Percentiles rank a stretch among this genome's conserved stretches.
Conservation (phyloP, 2,329 filamentous ascomycete genomes). For the Fusarium ambrosium region DNA sequence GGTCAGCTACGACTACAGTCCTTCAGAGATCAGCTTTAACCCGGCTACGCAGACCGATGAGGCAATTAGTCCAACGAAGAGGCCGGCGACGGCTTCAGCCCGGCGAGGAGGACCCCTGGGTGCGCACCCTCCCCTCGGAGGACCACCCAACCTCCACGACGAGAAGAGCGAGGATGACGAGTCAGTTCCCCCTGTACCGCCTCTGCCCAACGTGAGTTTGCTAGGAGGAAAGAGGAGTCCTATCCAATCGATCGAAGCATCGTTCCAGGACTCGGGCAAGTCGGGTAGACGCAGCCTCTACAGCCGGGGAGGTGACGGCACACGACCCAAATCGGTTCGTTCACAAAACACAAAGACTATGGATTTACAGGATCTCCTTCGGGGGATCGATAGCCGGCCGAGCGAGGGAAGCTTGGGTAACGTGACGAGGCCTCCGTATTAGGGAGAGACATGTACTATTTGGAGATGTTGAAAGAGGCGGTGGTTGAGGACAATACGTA, state of each 20-base stretch:
- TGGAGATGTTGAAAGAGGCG: conserved; percentile 19
- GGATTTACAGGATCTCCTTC: conserved; percentile 64
- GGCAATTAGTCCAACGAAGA: conserved; percentile 49
- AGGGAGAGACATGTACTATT: conserved; percentile 30
- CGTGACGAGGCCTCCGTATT: conserved; percentile 65
- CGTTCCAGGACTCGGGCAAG: conserved; percentile 56
- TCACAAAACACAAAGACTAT: conserved; percentile 53
- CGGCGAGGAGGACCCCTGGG: conserved; percentile 57
- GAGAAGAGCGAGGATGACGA: conserved; percentile 52
- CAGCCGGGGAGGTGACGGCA: conserved; percentile 59
- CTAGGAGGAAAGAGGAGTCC: conserved; percentile 49
- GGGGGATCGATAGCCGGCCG: conserved; percentile 63
- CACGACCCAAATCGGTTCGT: conserved; percentile 51
- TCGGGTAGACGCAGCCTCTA: conserved; percentile 54
- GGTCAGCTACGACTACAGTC: conserved; percentile 76
- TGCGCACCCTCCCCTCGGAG: conserved; percentile 57
- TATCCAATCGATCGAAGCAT: conserved; percentile 45
- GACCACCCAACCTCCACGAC: conserved; percentile 46
- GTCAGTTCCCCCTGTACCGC: conserved; percentile 68
- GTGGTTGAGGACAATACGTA: conserved; percentile 8
- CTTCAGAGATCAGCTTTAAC: conserved; percentile 76
- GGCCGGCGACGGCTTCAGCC: conserved; percentile 52
- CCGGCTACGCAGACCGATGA: conserved; percentile 51
- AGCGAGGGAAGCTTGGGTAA: conserved; percentile 62
- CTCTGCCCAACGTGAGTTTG: conserved; percentile 59